These are phyloP conservation scores for Pichia sp. DNA, from an alignment of 1,139 yeast genomes.

Conservation along the genomic window DNA sequence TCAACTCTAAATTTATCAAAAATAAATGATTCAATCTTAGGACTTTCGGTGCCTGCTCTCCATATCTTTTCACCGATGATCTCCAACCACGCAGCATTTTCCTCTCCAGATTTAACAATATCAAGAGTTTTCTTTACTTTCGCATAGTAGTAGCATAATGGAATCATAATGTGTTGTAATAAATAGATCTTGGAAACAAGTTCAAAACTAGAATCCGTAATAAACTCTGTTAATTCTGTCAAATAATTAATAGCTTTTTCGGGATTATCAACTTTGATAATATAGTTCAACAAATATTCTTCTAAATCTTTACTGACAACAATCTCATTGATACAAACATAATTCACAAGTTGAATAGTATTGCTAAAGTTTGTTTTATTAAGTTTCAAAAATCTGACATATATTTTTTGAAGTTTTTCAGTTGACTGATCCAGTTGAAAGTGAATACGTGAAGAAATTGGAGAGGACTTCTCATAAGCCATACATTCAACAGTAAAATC, in stretches of 20 bases:
- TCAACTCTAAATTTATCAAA: slow-evolving; percentile 74
- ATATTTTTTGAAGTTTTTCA: slow-evolving; percentile 50
- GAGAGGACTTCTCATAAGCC: slow-evolving; percentile 35
- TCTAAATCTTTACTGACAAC: slow-evolving; percentile 45
- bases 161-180: slow-evolving; percentile 57
- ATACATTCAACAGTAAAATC: slow-evolving; percentile 42
- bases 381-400: slow-evolving; percentile 41
- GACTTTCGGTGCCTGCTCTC: slow-evolving; percentile 46
- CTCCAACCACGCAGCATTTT: slow-evolving; percentile 55
- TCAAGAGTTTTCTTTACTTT: slow-evolving; percentile 42
- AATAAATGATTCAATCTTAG: slow-evolving; percentile 46
- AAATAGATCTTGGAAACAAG: slow-evolving; percentile 57
- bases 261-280: slow-evolving; percentile 48
- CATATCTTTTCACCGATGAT: slow-evolving; percentile 61
- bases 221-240: slow-evolving; percentile 41
- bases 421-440: slow-evolving; percentile 73
- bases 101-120: slow-evolving; percentile 35
- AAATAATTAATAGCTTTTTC: slow-evolving; percentile 46
- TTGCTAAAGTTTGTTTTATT: slow-evolving; percentile 30
- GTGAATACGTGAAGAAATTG: slow-evolving; percentile 54
- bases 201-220: slow-evolving; percentile 38
- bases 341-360: slow-evolving; percentile 45
- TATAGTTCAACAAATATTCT: slow-evolving; percentile 49
- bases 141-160: slow-evolving; percentile 61
- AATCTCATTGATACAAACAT: slow-evolving; percentile 40